Evolutionary conservation across 2,329 filamentous ascomycete genomes (phyloP).

Genomic region (Emergomyces orientalis): DNA sequence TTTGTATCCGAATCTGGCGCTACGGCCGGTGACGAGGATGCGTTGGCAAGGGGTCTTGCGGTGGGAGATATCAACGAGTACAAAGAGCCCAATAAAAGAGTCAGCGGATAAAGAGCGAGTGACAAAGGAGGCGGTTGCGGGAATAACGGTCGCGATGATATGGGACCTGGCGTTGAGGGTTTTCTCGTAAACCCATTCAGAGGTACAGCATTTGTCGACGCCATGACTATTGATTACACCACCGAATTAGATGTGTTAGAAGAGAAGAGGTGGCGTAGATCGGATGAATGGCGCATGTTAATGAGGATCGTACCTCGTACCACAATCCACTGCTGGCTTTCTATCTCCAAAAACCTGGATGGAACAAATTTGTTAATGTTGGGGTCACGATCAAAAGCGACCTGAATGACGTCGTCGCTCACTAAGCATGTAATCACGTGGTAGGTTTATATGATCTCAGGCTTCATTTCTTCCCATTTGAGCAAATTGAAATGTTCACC

Average conservation of each 20-base stretch:
- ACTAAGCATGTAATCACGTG: background rate
- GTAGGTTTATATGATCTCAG: background rate
- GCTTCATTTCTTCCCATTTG: background rate
- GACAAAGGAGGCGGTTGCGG: constrained; percentile 49
- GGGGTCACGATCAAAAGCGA: background rate
- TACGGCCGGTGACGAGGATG: constrained; percentile 28
- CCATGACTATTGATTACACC: background rate
- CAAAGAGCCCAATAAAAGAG: constrained; percentile 70
- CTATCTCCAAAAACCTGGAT: background rate
- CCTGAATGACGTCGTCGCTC: constrained; percentile 1
- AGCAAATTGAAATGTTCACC: background rate
- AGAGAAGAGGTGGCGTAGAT: background rate
- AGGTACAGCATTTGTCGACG: constrained; percentile 1
- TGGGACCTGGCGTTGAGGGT: background rate
- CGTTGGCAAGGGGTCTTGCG: constrained; percentile 53
- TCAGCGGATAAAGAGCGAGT: constrained; percentile 63
- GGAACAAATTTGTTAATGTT: background rate
- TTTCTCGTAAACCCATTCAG: background rate
- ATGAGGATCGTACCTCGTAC: background rate
- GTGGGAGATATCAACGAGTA: constrained; percentile 70
- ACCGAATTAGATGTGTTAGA: background rate
- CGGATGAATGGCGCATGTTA: background rate
- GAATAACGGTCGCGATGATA: constrained; percentile 4
- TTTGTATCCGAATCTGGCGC: background rate
- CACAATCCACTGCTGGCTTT: constrained; percentile 1